Conservation (phyloP, 768 basidiomycete species). For the Amanita exitialis region DNA sequence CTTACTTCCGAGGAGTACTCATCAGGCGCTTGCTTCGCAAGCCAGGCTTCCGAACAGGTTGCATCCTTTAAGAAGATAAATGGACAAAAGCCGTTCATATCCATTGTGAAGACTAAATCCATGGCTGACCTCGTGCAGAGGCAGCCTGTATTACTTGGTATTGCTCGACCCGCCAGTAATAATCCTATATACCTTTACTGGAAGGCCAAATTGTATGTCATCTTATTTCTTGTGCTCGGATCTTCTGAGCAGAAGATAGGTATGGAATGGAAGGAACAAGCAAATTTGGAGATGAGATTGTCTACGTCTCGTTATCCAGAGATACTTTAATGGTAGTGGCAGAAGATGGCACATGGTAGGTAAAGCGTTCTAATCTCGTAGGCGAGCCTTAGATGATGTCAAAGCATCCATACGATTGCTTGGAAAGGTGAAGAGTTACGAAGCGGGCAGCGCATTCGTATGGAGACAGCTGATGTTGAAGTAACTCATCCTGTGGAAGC, state of each 20-base stretch:
- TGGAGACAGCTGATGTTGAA: conserved; percentile 54
- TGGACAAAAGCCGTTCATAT: neutral
- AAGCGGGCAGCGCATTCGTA: conserved; percentile 31
- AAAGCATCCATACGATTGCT: conserved; percentile 29
- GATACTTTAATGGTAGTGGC: conserved; percentile 48
- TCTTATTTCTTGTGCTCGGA: neutral
- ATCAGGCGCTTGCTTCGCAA: conserved; percentile 54
- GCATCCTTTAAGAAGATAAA: neutral
- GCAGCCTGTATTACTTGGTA: neutral
- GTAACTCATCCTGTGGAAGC: conserved; percentile 41
- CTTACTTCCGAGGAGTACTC: conserved; percentile 47
- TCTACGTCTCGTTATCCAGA: conserved; percentile 42
- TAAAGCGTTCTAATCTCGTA: neutral
- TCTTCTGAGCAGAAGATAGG: conserved; percentile 2
- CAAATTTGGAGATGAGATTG: conserved; percentile 83
- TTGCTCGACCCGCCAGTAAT: conserved; percentile 3
- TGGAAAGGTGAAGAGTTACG: conserved; percentile 52
- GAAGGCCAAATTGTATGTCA: conserved; percentile 57
- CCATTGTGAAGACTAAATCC: neutral
- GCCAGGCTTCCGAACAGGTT: neutral
- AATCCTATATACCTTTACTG: conserved; percentile 34
- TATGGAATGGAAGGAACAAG: conserved; percentile 37
- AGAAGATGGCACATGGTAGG: conserved; percentile 64
- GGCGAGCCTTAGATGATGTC: neutral
- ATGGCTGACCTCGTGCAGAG: neutral